These are phyloP conservation scores for Penicillium pulvis DNA, from an alignment of 495 filamentous ascomycete species.

Conservation along the genomic window DNA sequence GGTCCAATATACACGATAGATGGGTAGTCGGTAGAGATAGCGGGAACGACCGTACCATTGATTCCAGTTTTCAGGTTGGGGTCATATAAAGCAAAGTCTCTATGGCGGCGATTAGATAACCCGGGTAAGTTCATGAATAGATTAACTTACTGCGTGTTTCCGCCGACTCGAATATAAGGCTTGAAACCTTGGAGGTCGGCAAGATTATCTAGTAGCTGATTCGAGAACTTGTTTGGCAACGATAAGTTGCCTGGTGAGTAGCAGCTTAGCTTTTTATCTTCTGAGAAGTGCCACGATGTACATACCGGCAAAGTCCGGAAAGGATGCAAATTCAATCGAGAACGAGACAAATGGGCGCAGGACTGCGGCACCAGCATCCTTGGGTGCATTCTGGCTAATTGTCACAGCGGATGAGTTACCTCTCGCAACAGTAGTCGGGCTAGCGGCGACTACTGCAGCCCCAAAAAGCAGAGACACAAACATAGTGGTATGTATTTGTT, in stretches of 20 bases:
- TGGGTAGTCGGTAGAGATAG: slow-evolving; percentile 60
- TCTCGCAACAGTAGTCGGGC: slow-evolving; percentile 8
- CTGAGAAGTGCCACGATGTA: neutral
- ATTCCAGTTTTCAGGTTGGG: slow-evolving; percentile 51
- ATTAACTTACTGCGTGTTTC: slow-evolving; percentile 30
- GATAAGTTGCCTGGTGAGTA: slow-evolving; percentile 24
- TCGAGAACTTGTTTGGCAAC: slow-evolving; percentile 29
- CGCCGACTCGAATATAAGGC: slow-evolving; percentile 31
- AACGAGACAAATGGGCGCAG: slow-evolving; percentile 31
- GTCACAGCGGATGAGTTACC: slow-evolving; percentile 12
- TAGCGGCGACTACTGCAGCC: slow-evolving; percentile 15
- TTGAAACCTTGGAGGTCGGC: slow-evolving; percentile 28
- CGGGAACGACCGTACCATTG: slow-evolving; percentile 54
- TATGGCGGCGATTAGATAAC: slow-evolving; percentile 19
- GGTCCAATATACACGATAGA: slow-evolving; percentile 62
- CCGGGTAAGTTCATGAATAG: neutral
- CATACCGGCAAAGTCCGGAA: slow-evolving; percentile 32
- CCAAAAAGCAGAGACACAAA: slow-evolving; percentile 13
- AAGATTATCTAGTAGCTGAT: slow-evolving; percentile 28
- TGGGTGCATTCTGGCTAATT: slow-evolving; percentile 16
- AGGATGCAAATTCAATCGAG: slow-evolving; percentile 32
- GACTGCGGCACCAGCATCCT: slow-evolving; percentile 19
- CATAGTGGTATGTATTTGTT: slow-evolving; percentile 4
- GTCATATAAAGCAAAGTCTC: slow-evolving; percentile 64
- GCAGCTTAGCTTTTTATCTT: neutral